Base-by-base conservation (phyloP, 1,139 yeast species). In the Geotrichum bryndzae region DNA sequence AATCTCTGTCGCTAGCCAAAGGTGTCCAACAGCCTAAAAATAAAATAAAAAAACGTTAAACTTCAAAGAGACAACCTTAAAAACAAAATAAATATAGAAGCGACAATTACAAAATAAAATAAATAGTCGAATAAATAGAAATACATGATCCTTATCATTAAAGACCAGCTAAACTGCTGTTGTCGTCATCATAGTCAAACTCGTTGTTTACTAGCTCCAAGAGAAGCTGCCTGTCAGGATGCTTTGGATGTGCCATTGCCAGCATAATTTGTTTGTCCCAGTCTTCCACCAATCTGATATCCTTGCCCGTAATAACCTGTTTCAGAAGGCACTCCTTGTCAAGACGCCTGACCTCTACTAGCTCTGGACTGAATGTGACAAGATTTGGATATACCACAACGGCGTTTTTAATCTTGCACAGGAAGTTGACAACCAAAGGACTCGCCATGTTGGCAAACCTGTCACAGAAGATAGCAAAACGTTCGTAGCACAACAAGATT, bases 271-370 rank as follows among this genome's bases (percentile, higher is more conserved):
- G 77, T 5, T 81, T 81, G 33, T 75, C 77, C 11, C 72, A 72
- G 50, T 77, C 78, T 57, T 79, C 81, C 27, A 86, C 68, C 66
- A 84, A 70, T 2, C 55, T 57, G 45, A 78, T 70, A 60, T 77
- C 79, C 69, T 86, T 87, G 15, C 96, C 96, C 7, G 86, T 81
- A 51, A 90, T 79, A 8, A 89, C 88, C 72, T 90, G 96, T 53
- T 84, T 81, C 31, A 90, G 81, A 54, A 80, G 79, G 61, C 83
- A 83, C 7, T 67, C 66, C 27, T 63, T 54, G 55, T 68, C 70
- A 61, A 85, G 82, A 57, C 84, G 81, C 53, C 89, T 79, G 2
- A 90, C 80, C 69, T 90, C 96, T 15, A 90, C 79, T 60, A 85
- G 80, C 66, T 88, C 94, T 31, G 85, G 85, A 60, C 88, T 85